These are phyloP conservation scores for Aspergillus cavernicola DNA, from an alignment of 495 filamentous ascomycete genomes.

Conservation along the genomic window DNA sequence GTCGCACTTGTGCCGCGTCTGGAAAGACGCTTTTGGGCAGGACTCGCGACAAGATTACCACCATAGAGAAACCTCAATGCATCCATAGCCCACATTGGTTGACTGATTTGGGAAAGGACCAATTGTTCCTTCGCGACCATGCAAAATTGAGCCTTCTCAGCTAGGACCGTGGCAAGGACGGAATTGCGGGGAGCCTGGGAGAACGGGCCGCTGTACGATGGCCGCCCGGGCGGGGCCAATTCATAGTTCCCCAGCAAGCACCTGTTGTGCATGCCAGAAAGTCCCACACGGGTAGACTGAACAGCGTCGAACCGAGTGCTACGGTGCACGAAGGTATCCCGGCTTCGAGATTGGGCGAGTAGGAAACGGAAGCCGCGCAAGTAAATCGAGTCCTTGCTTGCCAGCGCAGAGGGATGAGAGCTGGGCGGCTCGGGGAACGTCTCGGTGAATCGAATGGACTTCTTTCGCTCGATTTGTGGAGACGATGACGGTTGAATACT, in stretches of 20 bases:
- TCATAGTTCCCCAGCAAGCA: constrained; percentile 78
- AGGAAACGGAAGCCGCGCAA: constrained; percentile 83
- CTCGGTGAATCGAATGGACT: constrained; percentile 72
- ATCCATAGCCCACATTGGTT: constrained; percentile 76
- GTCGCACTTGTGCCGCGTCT: constrained; percentile 16
- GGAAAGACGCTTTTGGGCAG: constrained; percentile 59
- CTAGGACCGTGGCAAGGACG: constrained; percentile 33
- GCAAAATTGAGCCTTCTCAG: constrained; percentile 46
- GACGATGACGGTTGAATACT: constrained; percentile 20
- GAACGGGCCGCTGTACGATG: constrained; percentile 49
- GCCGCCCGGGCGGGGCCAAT: constrained; percentile 43
- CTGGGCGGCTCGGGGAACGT: constrained; percentile 41
- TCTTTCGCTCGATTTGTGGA: constrained; percentile 52
- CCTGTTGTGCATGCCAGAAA: constrained; percentile 60
- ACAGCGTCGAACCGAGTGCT: constrained; percentile 84
- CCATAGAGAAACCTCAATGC: constrained; percentile 74
- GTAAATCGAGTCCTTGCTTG: constrained; percentile 74
- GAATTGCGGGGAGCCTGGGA: constrained; percentile 53
- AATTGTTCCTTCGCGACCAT: constrained; percentile 73
- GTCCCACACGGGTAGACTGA: constrained; percentile 70
- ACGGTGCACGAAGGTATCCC: constrained; percentile 80
- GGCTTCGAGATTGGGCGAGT: constrained; percentile 50
- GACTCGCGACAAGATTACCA: constrained; percentile 74
- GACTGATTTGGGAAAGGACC: constrained; percentile 69
- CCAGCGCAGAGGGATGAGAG: constrained; percentile 28